Evolutionary conservation across 768 basidiomycete genomes (phyloP).

Genomic region (Boletus rubroflammeus): DNA sequence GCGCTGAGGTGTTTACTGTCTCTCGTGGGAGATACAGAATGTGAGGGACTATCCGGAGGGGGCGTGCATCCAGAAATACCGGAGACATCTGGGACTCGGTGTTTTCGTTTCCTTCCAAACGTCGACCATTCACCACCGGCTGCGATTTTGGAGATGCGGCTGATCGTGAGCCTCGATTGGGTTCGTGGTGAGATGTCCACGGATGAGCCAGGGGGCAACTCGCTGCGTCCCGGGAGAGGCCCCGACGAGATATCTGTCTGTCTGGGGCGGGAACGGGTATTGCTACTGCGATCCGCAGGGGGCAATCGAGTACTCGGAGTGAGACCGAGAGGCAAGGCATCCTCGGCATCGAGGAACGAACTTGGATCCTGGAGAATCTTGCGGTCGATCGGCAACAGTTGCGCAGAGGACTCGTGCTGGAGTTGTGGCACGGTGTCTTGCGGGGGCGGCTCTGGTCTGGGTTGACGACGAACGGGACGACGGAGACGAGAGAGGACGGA

Average conservation of each 20-base stretch:
- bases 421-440: neutral
- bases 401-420: neutral
- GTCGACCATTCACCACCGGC: conserved; percentile 33
- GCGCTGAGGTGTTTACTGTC: conserved; percentile 11
- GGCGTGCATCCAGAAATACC: conserved; percentile 13
- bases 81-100: conserved; percentile 11
- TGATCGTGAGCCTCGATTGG: conserved; percentile 8
- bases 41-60: conserved; percentile 12
- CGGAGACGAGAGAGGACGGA: conserved; percentile 35
- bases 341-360: conserved; percentile 23
- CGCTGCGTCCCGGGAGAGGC: neutral
- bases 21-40: conserved; percentile 20
- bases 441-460: conserved; percentile 12
- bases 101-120: conserved; percentile 30
- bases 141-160: conserved; percentile 19
- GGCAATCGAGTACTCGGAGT: conserved; percentile 29
- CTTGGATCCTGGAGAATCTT: conserved; percentile 32
- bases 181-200: conserved; percentile 12
- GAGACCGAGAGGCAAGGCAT: conserved; percentile 19
- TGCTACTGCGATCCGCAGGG: conserved; percentile 3
- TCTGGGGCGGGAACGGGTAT: conserved; percentile 3
- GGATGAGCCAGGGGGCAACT: conserved; percentile 1
- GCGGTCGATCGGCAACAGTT: conserved; percentile 16
- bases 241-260: neutral
- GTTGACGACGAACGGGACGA: conserved; percentile 21